Evolutionary conservation across 2,329 filamentous ascomycete genomes (phyloP).

Genomic region (Pyrenophora tritici-repentis): DNA sequence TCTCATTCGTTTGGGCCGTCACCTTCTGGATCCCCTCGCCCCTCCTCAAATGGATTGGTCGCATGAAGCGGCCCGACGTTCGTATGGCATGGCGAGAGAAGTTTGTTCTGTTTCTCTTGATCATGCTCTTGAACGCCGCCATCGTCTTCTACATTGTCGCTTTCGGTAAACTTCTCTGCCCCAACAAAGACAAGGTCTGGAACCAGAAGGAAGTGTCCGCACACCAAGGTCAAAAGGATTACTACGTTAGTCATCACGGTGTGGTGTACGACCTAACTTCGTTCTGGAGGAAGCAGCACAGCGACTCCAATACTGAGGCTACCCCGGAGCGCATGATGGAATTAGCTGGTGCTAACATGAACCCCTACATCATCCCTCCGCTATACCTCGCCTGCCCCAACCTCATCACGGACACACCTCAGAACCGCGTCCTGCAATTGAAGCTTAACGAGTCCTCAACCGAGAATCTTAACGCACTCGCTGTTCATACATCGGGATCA

Average conservation of each 20-base stretch:
- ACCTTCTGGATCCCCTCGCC: slow-evolving; percentile 97
- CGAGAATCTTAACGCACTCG: slow-evolving; percentile 54
- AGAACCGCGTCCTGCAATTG: slow-evolving; percentile 60
- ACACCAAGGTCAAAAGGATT: slow-evolving; percentile 76
- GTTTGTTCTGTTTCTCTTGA: slow-evolving; percentile 78
- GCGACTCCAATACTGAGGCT: slow-evolving; percentile 69
- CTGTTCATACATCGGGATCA: slow-evolving; percentile 72
- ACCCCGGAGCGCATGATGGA: slow-evolving; percentile 69
- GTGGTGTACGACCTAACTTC: slow-evolving; percentile 90
- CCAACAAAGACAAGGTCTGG: slow-evolving; percentile 92
- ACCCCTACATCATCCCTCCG: slow-evolving; percentile 83
- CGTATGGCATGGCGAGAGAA: slow-evolving; percentile 98
- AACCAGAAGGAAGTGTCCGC: slow-evolving; percentile 68
- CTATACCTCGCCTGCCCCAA: slow-evolving; percentile 74
- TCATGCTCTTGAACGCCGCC: slow-evolving; percentile 76
- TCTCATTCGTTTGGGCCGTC: slow-evolving; percentile 78
- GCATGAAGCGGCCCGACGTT: slow-evolving; percentile 97
- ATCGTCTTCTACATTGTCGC: slow-evolving; percentile 92
- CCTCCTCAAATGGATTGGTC: slow-evolving; percentile 76
- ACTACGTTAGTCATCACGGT: slow-evolving; percentile 85
- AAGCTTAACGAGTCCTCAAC: slow-evolving; percentile 65
- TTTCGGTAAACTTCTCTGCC: slow-evolving; percentile 85
- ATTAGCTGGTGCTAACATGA: slow-evolving; percentile 77
- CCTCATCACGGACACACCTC: slow-evolving; percentile 59
- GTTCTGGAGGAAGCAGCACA: slow-evolving; percentile 86